Base-by-base conservation (phyloP, 2,329 filamentous ascomycete species). In the Claviceps sp. region DNA sequence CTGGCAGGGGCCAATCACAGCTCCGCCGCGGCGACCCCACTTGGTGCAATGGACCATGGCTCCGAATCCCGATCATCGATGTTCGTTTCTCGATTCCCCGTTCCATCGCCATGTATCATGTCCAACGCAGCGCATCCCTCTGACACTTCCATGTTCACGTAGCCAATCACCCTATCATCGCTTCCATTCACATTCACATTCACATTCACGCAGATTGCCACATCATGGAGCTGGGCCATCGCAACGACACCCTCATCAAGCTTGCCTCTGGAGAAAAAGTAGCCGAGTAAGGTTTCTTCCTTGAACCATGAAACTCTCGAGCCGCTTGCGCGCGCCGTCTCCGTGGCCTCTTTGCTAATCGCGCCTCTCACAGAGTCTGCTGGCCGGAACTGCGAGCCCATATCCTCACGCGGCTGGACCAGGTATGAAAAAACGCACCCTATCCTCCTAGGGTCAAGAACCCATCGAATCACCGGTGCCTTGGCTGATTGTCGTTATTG, bases 311-410 rank as follows among this genome's bases (percentile, higher is more conserved):
- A 13, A n/a, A 22, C 40, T 9, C 17, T 9, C 17, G 17, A 22
- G 40, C 22, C 40, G 40, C 22, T 20, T 9, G 5, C 40, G 40
- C 40, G 20, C 13, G 49, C 48, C 39, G n/a, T 14, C 29, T 22
- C 44, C 48, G 38, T 45, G 44, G 53, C 47, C 54, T 62, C 62
- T 37, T 48, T 50, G 61, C 56, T 53, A 47, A 54, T 53, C 70
- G 66, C 56, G 61, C 14, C n/a, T 39, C 56, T 4, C 9, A n/a
- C 65, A 89, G 86, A 61, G 74, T 78, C 53, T 75, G 76, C 64
- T 91, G 86, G 86, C 82, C 83, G 37, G 69, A 69, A 52, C 74
- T 88, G 59, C 74, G 87, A 47, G 75, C 77, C 59, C 76, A 77
- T 36, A 71, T 91, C 39, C 70, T 90, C 50, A 69, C 79, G 54